Evolutionary conservation across 306 rosid genomes (phyloP).

Genomic region (Cyamopsis tetragonoloba): DNA sequence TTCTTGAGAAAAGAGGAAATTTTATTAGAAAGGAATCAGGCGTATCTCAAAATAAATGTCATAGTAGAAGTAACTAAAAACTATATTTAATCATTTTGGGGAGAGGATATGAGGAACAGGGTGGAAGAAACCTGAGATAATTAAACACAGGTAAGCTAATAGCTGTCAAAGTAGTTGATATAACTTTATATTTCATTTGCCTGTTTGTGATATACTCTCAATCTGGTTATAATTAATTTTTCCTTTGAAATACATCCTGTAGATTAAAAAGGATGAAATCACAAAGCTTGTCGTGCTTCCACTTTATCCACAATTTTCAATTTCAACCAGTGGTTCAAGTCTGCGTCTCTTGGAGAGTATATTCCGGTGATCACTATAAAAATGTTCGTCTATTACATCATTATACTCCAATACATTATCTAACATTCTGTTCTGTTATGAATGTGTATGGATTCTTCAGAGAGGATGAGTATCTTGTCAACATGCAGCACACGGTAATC

Average conservation of each 20-base stretch:
- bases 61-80: neutral
- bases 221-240: constrained; percentile 24
- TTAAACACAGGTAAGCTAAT: neutral
- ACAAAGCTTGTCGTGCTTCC: constrained; percentile 98
- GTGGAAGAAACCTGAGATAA: neutral
- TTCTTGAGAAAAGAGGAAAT: neutral
- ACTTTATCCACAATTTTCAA: constrained; percentile 98
- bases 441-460: constrained; percentile 40
- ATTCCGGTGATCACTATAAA: constrained; percentile 56
- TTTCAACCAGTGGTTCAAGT: constrained; percentile 98
- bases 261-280: constrained; percentile 90
- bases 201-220: neutral
- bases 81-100: neutral
- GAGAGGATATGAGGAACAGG: neutral
- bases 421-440: constrained; percentile 23
- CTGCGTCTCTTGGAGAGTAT: constrained; percentile 94
- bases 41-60: neutral
- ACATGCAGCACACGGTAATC: constrained; percentile 97
- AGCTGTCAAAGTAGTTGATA: neutral
- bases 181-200: constrained; percentile 7
- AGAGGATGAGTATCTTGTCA: constrained; percentile 93
- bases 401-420: neutral
- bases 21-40: neutral
- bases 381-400: neutral
- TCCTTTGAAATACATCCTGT: constrained; percentile 24